Percentiles rank a stretch among this genome's conserved stretches.
Evolutionary conservation across 2,329 filamentous ascomycete genomes (phyloP).

Genomic region (Allantophomopsis lycopodina): DNA sequence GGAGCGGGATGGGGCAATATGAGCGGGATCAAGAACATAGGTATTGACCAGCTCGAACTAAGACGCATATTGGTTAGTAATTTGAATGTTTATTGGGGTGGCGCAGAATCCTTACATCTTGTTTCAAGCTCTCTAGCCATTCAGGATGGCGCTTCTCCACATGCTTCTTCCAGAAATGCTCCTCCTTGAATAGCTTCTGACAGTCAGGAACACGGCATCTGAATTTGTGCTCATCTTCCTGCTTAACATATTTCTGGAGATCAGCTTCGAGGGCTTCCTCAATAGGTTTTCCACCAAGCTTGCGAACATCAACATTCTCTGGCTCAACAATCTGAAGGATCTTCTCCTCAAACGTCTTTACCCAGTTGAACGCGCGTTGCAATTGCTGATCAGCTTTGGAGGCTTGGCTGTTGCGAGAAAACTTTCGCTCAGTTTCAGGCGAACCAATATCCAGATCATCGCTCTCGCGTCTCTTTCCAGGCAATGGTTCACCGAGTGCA

Average conservation of each 20-base stretch:
- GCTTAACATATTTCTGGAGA: conserved; percentile 76
- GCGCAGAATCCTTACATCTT: conserved; percentile 52
- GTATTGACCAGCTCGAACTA: conserved; percentile 84
- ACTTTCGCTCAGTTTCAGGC: conserved; percentile 60
- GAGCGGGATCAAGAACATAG: conserved; percentile 87
- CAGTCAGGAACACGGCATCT: conserved; percentile 94
- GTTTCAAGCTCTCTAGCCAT: conserved; percentile 67
- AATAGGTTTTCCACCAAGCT: conserved; percentile 75
- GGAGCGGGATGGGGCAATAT: conserved; percentile 84
- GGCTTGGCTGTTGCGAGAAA: conserved; percentile 40
- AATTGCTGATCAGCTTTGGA: conserved; percentile 83
- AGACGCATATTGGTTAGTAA: conserved; percentile 19
- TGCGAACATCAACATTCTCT: conserved; percentile 72
- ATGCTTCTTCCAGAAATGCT: conserved; percentile 96
- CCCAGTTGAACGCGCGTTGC: conserved; percentile 94
- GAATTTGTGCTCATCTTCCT: conserved; percentile 95
- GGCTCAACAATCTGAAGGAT: conserved; percentile 86
- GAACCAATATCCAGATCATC: conserved; percentile 49
- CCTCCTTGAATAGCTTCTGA: conserved; percentile 92
- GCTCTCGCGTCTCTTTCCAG: conserved; percentile 62
- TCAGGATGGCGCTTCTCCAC: conserved; percentile 90
- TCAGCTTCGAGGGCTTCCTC: conserved; percentile 85
- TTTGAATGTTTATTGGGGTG: not conserved
- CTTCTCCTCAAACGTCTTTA: conserved; percentile 97
- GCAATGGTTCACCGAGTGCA: conserved; percentile 70